These are phyloP conservation scores for Pythium phragmitis DNA, from an alignment of 352 stramenopile genomes.

Conservation along the genomic window DNA sequence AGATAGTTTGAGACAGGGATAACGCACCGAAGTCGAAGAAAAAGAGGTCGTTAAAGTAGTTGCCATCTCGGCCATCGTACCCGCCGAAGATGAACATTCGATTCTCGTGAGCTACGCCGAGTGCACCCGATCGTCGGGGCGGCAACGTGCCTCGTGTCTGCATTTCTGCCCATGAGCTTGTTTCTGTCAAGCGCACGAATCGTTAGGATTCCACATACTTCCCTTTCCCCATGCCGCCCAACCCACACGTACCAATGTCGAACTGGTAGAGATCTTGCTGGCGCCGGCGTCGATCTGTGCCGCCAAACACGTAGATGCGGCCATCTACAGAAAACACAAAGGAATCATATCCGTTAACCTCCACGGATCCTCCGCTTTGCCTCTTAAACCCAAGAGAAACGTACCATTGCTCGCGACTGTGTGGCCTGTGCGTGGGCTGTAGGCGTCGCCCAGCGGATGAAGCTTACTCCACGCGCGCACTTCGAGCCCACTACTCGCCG, in stretches of 20 bases:
- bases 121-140: constrained; percentile 67
- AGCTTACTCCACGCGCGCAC: constrained; percentile 79
- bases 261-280: constrained; percentile 88
- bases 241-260: constrained; percentile 49
- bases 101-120: constrained; percentile 78
- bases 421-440: constrained; percentile 83
- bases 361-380: not conserved
- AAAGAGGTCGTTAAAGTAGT: constrained; percentile 90
- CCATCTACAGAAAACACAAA: constrained; percentile 41
- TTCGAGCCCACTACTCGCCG: constrained; percentile 38
- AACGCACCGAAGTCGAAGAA: constrained; percentile 81
- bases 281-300: constrained; percentile 71
- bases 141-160: constrained; percentile 62
- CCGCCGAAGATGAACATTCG: constrained; percentile 90
- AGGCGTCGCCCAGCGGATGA: constrained; percentile 69
- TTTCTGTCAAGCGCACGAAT: constrained; percentile 20
- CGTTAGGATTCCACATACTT: not conserved
- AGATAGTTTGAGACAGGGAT: not conserved
- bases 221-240: not conserved
- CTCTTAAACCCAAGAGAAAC: not conserved
- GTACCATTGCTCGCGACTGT: constrained; percentile 77
- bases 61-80: constrained; percentile 87
- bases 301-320: constrained; percentile 82
- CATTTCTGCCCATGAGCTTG: constrained; percentile 73
- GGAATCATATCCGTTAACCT: not conserved